Evolutionary conservation across 495 filamentous ascomycete genomes (phyloP).

Genomic region (Xylaria intraflava): DNA sequence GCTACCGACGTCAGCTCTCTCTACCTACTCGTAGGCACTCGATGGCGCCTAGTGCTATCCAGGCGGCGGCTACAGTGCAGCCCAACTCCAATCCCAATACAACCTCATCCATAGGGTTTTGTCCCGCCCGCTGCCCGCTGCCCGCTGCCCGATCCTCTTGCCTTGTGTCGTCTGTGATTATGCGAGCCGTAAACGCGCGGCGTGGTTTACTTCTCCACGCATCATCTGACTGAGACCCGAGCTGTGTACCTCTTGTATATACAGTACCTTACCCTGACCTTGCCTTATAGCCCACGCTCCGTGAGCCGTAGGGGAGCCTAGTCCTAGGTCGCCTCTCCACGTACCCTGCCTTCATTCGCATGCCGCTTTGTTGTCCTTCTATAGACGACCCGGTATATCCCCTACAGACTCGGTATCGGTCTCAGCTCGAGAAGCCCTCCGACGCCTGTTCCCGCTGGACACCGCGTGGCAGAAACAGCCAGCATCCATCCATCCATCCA

Average conservation of each 20-base stretch:
- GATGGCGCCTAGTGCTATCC: conserved; percentile 6
- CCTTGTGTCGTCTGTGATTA: conserved; percentile 7
- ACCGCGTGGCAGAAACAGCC: conserved; percentile 1
- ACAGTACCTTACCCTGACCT: no score
- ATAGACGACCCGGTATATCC: neutral
- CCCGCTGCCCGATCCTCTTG: conserved; percentile 4
- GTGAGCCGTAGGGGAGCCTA: neutral
- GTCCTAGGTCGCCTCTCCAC: conserved; percentile 7
- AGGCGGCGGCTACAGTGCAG: conserved; percentile 7
- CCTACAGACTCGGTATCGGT: neutral
- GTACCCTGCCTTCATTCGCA: conserved; percentile 8
- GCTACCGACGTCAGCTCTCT: no score
- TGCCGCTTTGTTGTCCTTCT: neutral
- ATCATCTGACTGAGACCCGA: conserved; percentile 18
- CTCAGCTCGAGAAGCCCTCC: neutral
- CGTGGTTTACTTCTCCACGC: conserved; percentile 19
- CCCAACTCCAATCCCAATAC: conserved; percentile 13
- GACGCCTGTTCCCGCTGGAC: neutral
- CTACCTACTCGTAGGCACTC: neutral
- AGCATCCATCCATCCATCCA: neutral
- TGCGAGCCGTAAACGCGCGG: conserved; percentile 21
- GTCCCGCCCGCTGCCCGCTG: neutral
- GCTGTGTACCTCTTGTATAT: no score
- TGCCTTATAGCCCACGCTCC: no score
- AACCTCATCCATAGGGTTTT: conserved; percentile 2